Evolutionary conservation across 2,329 filamentous ascomycete genomes (phyloP).

Genomic region (Fusarium sp.): DNA sequence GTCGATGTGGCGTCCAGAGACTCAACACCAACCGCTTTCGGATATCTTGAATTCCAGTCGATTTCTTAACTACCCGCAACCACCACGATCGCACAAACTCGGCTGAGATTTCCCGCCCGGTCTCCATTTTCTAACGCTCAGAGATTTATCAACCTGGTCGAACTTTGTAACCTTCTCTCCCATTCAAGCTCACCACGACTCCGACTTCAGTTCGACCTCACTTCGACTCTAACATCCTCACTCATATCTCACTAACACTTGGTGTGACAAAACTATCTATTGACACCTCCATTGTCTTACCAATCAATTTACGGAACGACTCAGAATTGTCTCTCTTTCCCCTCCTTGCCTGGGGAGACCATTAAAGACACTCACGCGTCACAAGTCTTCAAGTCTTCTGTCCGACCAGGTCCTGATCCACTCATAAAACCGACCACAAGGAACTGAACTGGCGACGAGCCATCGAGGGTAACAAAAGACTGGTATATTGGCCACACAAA

Average conservation of each 20-base stretch:
- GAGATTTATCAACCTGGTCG: background rate
- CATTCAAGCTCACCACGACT: conserved; percentile 3
- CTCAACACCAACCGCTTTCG: conserved; percentile 46
- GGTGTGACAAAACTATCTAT: conserved; percentile 31
- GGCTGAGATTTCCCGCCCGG: conserved; percentile 16
- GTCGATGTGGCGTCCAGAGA: conserved; percentile 38
- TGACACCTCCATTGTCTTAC: conserved; percentile 40
- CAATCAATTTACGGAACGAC: conserved; percentile 34
- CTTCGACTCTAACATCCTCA: conserved; percentile 9
- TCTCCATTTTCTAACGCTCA: conserved; percentile 13
- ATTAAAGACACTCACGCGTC: conserved; percentile 37
- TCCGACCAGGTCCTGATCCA: conserved; percentile 20
- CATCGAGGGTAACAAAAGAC: conserved; percentile 34
- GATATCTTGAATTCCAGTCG: conserved; percentile 45
- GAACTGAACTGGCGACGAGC: conserved; percentile 34
- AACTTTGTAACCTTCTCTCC: background rate
- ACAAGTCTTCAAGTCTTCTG: conserved; percentile 22
- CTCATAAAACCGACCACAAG: conserved; percentile 28
- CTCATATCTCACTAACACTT: conserved; percentile 26
- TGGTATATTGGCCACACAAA: conserved; percentile 44
- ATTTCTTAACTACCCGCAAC: conserved; percentile 41
- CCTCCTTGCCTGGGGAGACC: conserved; percentile 29
- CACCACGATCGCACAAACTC: conserved; percentile 21
- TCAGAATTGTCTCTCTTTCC: conserved; percentile 33
- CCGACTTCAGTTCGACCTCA: background rate